Evolutionary conservation across 345 rosid genomes (phyloP).

Genomic region (Rhodamnia argentea): DNA sequence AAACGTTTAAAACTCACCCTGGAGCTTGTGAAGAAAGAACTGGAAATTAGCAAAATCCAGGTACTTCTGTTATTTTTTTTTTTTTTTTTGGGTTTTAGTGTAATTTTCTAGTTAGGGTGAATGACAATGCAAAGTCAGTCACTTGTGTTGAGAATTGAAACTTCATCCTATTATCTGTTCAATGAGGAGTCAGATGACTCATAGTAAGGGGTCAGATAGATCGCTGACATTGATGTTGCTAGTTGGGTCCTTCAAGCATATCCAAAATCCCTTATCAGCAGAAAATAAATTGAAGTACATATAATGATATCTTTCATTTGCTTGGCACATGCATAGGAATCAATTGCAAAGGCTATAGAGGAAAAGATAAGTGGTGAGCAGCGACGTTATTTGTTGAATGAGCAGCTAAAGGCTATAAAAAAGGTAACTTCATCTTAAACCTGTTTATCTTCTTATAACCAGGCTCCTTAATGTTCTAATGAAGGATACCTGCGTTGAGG

Average conservation of each 20-base stretch:
- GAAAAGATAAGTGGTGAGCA: conserved; percentile 99
- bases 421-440: conserved; percentile 41
- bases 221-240: not conserved
- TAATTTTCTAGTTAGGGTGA: not conserved
- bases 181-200: not conserved
- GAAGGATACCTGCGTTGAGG: not conserved
- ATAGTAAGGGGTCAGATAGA: not conserved
- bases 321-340: conserved; percentile 43
- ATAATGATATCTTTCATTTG: not conserved
- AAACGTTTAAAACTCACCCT: conserved; percentile 80
- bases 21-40: conserved; percentile 89
- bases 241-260: not conserved
- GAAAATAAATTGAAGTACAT: not conserved
- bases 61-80: conserved; percentile 11
- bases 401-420: conserved; percentile 98
- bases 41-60: conserved; percentile 98
- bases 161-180: not conserved
- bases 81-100: not conserved
- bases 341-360: conserved; percentile 97
- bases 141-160: not conserved
- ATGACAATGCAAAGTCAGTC: not conserved
- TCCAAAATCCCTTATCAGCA: not conserved
- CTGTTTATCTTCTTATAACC: not conserved
- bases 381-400: conserved; percentile 92
- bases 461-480: not conserved